Base-by-base conservation (phyloP, 257 asterid species). In the Orobanche coerulescens region DNA sequence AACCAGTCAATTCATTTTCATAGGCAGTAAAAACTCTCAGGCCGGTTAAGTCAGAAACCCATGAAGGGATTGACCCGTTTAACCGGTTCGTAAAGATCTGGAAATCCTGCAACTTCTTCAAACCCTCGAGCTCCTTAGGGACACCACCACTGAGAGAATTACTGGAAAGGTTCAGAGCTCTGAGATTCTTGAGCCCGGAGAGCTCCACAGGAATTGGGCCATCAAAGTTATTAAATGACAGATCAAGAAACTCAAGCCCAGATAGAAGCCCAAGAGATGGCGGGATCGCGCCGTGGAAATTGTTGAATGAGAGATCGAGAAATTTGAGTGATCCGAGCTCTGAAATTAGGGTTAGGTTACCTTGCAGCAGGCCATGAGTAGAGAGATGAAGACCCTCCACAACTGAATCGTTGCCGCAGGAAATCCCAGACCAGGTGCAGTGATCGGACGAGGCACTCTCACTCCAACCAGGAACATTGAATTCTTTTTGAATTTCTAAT, bases 351-450 rank as follows among this genome's bases (percentile, higher is more conserved):
- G 85, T 78, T 46, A 82, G 16, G 67, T 93, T 89, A 84, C 99
- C 99, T 89, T 78, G 90, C 23, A 93, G 90, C 23, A 93, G 81
- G 23, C 79, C 82, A 28, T 23, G 78, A 25, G 61, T 71, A 57
- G 94, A 84, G 70, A 93, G 97, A 69, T 79, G 87, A 67, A 93
- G 96, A 61, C 66, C 83, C 67, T 82, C 96, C 67, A 93, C 95
- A 28, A 14, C 18, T 58, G 95, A 77, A 69, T 40, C 51, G 76
- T 81, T 80, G 77, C 82, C 76, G 85, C 99, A 93, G 58, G 73
- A 71, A 78, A 93, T 64, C 18, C 99, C 95, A 50, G 66, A 62
- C 97, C 96, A 89, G 15, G 85, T 71, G 68, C 99, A 93, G 64
- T 69, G 72, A 66, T 75, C 76, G 68, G 96, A 26, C 5, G 48